Evolutionary conservation across 169 alveolate species (phyloP).

Genomic region (Hepatocystis sp.): DNA sequence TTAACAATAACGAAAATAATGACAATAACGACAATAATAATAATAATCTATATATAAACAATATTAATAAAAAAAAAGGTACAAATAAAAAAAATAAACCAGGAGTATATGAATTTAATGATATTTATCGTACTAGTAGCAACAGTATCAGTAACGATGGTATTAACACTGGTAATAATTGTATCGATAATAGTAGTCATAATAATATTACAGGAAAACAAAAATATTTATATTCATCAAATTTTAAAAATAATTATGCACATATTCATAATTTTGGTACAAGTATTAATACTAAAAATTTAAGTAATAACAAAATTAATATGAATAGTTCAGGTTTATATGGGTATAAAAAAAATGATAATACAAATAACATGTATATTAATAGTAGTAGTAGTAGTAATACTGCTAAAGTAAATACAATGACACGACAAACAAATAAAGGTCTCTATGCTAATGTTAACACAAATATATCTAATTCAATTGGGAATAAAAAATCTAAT

Average conservation of each 20-base stretch:
- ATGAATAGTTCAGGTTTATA: not conserved
- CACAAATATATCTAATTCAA: not conserved
- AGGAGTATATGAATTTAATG: too few species aligned
- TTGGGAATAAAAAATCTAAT: not conserved
- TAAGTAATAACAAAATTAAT: too few species aligned
- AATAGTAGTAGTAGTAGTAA: not conserved
- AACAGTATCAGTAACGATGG: not conserved
- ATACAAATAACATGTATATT: not conserved
- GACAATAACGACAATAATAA: not conserved
- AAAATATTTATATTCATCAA: too few species aligned
- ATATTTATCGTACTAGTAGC: not conserved
- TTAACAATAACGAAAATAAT: not conserved
- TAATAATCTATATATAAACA: not conserved
- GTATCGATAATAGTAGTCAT: too few species aligned
- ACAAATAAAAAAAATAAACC: not conserved
- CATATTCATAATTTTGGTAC: not conserved
- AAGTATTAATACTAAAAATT: not conserved
- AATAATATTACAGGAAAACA: too few species aligned
- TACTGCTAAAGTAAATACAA: not conserved
- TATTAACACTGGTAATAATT: too few species aligned
- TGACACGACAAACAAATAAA: not conserved
- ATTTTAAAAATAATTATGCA: not conserved
- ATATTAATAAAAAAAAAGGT: not conserved
- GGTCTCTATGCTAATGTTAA: not conserved
- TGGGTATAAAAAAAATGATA: not conserved